Evolutionary conservation across 306 rosid genomes (phyloP), one percentile per base, ranked within the genome.

Genomic region (Datisca glomerata): DNA sequence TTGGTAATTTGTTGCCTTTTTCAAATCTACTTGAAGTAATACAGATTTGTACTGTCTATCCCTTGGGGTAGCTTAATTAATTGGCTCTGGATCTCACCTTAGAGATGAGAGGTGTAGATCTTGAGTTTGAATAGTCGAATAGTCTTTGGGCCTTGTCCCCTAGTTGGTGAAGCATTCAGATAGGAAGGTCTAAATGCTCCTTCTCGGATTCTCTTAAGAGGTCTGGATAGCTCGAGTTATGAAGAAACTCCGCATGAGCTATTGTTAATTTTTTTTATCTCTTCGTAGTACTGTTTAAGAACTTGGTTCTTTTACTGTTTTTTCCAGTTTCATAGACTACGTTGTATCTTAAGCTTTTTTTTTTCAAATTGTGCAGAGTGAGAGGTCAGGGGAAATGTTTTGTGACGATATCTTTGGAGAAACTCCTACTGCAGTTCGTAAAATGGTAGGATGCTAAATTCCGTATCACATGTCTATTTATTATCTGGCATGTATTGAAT

Each of bases 401-500:
- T 74, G 95, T 43, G 99, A 91, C 60, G 99, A 91, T 64, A 91
- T 91, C 59, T 91, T 91, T 73, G 96, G 99, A n/a, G 99, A 85
- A 76, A 91, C 96, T 14, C 99, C 96, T 34, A 74, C 95, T 18
- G 87, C 95, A 53, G 73, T 85, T 63, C 80, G 74, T 49, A 91
- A 75, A 73, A 43, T 35, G 43, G 99, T 91, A 59, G 61, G 86
- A 49, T 50, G 22, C n/a, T n/a, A n/a, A n/a, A n/a, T n/a, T n/a
- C n/a, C n/a, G n/a, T n/a, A n/a, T n/a, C n/a, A n/a, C n/a, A n/a
- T n/a, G n/a, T n/a, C n/a, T n/a, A n/a, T n/a, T n/a, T n/a, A n/a
- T n/a, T n/a, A n/a, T n/a, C n/a, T n/a, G n/a, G n/a, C n/a, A n/a
- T n/a, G n/a, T n/a, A n/a, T n/a, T n/a, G n/a, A n/a, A n/a, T n/a